Evolutionary conservation across 163 green algal genomes (phyloP).

Genomic region (Coccomyxa subellipsoidea): DNA sequence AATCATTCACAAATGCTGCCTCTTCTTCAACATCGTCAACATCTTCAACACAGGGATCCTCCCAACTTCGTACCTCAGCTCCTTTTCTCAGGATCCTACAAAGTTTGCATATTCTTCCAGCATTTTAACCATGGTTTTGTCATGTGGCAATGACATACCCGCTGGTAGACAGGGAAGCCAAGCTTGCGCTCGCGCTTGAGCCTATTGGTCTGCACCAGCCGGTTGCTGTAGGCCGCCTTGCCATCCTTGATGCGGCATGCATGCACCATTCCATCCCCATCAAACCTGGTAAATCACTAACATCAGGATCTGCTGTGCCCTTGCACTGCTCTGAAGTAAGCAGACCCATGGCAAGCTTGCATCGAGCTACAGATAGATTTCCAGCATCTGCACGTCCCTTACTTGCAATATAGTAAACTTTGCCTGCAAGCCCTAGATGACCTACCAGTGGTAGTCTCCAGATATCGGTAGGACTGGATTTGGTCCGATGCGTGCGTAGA

Average conservation of each 20-base stretch:
- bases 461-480: slow-evolving; percentile 47
- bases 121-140: not conserved
- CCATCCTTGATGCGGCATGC: slow-evolving; percentile 55
- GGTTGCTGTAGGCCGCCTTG: slow-evolving; percentile 56
- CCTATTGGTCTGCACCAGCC: slow-evolving; percentile 52
- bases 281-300: slow-evolving; percentile 46
- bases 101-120: too few relatives aligned
- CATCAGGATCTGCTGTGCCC: too few relatives aligned
- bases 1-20: too few relatives aligned
- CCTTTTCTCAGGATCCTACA: too few relatives aligned
- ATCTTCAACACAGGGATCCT: too few relatives aligned
- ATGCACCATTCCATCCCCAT: slow-evolving; percentile 69
- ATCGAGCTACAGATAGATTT: too few relatives aligned
- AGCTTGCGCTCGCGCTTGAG: slow-evolving; percentile 42
- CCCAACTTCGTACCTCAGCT: too few relatives aligned
- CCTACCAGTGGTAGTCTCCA: slow-evolving; percentile 59
- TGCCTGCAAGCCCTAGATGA: not conserved
- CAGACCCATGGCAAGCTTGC: too few relatives aligned
- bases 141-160: slow-evolving; percentile 17
- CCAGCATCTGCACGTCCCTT: too few relatives aligned
- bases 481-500: slow-evolving; percentile 53
- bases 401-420: too few relatives aligned
- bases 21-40: too few relatives aligned
- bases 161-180: slow-evolving; percentile 34
- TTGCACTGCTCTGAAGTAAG: too few relatives aligned